Evolutionary conservation across 1,284 basidiomycete species (phyloP).

Genomic region (Schizophyllum amplum): DNA sequence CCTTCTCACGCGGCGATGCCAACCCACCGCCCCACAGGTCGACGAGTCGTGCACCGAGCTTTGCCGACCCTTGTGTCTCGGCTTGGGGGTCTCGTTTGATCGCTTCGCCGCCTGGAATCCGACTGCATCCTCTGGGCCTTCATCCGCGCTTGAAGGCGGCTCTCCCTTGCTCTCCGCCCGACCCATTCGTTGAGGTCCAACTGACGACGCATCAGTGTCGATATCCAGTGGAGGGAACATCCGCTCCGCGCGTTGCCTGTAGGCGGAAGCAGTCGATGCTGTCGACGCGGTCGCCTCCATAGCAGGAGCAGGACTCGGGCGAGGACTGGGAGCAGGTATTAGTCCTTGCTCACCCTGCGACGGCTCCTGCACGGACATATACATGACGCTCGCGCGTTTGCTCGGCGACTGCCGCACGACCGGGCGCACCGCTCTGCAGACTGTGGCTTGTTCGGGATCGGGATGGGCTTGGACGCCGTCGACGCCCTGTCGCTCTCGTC

Average conservation of each 20-base stretch:
- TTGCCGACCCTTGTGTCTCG: conserved; percentile 47
- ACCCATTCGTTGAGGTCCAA: neutral
- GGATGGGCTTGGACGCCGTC: neutral
- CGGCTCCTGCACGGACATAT: neutral
- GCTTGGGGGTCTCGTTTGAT: conserved; percentile 16
- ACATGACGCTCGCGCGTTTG: conserved; percentile 39
- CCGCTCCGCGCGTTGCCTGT: conserved; percentile 4
- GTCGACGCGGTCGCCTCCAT: neutral
- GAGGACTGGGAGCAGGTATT: conserved; percentile 13
- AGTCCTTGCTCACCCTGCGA: neutral
- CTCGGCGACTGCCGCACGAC: conserved; percentile 59
- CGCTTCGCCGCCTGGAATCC: conserved; percentile 22
- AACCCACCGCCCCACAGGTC: conserved; percentile 60
- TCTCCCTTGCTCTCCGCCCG: conserved; percentile 19
- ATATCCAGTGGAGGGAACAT: conserved; percentile 13
- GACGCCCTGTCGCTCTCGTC: conserved; percentile 24
- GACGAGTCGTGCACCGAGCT: conserved; percentile 75
- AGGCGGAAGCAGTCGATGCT: neutral
- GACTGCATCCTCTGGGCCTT: conserved; percentile 51
- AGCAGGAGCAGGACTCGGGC: conserved; percentile 5
- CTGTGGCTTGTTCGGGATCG: conserved; percentile 17
- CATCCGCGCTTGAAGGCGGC: conserved; percentile 49
- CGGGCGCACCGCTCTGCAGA: conserved; percentile 26
- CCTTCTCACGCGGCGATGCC: conserved; percentile 29
- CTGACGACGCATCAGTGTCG: neutral